Conservation (phyloP, 352 stramenopile species). For the Globisporangium alternatum region DNA sequence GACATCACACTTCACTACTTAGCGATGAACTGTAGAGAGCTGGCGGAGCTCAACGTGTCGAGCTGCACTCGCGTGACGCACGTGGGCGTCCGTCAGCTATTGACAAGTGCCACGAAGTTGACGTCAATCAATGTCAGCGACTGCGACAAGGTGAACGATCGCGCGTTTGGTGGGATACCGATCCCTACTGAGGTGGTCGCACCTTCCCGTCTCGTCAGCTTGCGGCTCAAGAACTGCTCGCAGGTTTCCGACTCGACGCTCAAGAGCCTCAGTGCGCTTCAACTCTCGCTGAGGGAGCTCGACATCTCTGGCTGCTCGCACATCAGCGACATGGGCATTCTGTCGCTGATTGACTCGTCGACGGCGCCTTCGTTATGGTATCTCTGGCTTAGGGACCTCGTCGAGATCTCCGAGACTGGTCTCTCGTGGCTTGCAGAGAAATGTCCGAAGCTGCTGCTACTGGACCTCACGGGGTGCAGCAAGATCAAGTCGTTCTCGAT, state of each 20-base stretch:
- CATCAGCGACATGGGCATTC: conserved; percentile 78
- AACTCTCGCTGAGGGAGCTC: conserved; percentile 68
- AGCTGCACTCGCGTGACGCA: conserved; percentile 29
- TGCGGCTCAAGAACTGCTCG: conserved; percentile 43
- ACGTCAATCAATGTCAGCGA: conserved; percentile 24
- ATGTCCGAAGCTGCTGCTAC: conserved; percentile 50
- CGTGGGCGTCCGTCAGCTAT: conserved; percentile 22
- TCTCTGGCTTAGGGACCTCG: conserved; percentile 65
- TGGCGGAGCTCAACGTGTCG: conserved; percentile 24
- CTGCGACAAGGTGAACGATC: conserved; percentile 41
- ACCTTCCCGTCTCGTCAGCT: conserved; percentile 25
- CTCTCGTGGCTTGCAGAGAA: conserved; percentile 86
- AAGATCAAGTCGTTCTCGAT: conserved; percentile 49
- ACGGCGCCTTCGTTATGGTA: conserved; percentile 42
- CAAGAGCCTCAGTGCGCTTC: conserved; percentile 37
- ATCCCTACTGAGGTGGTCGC: background rate
- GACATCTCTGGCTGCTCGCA: conserved; percentile 69
- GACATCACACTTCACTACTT: conserved; percentile 36
- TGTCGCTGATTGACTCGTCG: conserved; percentile 59
- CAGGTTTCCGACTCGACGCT: conserved; percentile 43
- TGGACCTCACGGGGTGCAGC: conserved; percentile 60
- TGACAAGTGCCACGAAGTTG: conserved; percentile 26
- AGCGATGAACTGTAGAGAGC: conserved; percentile 15
- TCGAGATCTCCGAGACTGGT: conserved; percentile 65
- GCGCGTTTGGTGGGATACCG: conserved; percentile 21